A percentile compares a stretch with the other conserved stretches of the same genome.
phyloP scores from a whole-genome alignment of 306 rosid genomes.

The Astragalus membranaceus region DNA sequence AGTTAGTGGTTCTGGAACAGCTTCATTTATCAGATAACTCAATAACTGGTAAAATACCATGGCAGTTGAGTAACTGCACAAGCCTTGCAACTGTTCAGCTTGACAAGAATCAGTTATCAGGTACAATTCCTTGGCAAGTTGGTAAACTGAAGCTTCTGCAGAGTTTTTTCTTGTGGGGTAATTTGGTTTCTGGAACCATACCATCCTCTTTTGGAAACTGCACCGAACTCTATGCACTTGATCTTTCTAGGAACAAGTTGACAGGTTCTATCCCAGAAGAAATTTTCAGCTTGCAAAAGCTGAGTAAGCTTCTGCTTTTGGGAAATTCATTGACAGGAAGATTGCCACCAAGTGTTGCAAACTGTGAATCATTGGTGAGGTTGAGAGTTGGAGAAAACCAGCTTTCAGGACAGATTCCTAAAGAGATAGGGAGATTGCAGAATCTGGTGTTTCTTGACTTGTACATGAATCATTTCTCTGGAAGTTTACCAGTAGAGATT shows the following conservation, averaged over 20 bases:
- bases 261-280: slow-evolving; percentile 89
- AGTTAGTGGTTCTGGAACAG: slow-evolving; percentile 68
- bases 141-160: slow-evolving; percentile 69
- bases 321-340: slow-evolving; percentile 81
- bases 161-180: slow-evolving; percentile 89
- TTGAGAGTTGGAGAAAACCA: slow-evolving; percentile 90
- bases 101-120: slow-evolving; percentile 88
- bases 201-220: slow-evolving; percentile 89
- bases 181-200: slow-evolving; percentile 74
- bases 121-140: slow-evolving; percentile 74
- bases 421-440: slow-evolving; percentile 74
- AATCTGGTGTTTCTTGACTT: slow-evolving; percentile 91
- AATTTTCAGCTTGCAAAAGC: slow-evolving; percentile 80
- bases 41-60: slow-evolving; percentile 58
- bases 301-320: slow-evolving; percentile 91
- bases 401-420: slow-evolving; percentile 83
- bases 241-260: slow-evolving; percentile 89
- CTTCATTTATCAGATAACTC: slow-evolving; percentile 88
- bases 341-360: slow-evolving; percentile 59
- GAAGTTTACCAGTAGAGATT: slow-evolving; percentile 68
- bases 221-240: slow-evolving; percentile 83
- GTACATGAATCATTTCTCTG: slow-evolving; percentile 86
- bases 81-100: slow-evolving; percentile 88
- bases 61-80: slow-evolving; percentile 83
- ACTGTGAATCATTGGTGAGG: slow-evolving; percentile 77